Conservation (phyloP, 331 rosid genomes). For the Saraca asoca region DNA sequence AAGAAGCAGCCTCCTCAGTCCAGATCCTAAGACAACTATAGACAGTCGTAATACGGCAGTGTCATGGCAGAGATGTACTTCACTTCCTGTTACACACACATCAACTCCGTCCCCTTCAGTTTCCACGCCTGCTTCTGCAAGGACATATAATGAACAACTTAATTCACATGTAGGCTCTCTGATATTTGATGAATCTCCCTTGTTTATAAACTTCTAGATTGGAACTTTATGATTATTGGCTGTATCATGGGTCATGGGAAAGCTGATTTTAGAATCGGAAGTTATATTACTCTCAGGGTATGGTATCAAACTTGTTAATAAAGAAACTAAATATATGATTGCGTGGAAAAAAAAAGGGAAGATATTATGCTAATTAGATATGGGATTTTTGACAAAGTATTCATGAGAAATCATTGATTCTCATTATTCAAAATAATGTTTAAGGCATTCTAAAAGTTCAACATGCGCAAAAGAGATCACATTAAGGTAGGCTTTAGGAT, state of each 20-base stretch:
- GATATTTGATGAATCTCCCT: constrained; percentile 26
- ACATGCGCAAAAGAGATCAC: constrained; percentile 20
- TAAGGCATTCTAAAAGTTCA: constrained; percentile 24
- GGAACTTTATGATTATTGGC: constrained; percentile 2
- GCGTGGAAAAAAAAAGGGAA: constrained; percentile 7
- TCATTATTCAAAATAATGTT: constrained; percentile 19
- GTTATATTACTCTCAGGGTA: constrained; percentile 9
- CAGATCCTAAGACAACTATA: constrained; percentile 55
- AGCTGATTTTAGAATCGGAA: constrained; percentile 11
- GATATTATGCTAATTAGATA: constrained; percentile 17
- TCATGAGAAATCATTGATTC: constrained; percentile 4
- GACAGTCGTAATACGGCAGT: constrained; percentile 57
- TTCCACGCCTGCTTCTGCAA: constrained; percentile 73
- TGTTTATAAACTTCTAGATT: constrained; percentile 22
- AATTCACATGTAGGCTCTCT: constrained; percentile 61
- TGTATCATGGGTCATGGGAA: background rate
- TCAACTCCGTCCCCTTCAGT: constrained; percentile 65
- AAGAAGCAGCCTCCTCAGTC: constrained; percentile 76
- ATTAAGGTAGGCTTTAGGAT: constrained; percentile 22
- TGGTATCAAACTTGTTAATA: constrained; percentile 3
- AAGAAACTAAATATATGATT: constrained; percentile 20
- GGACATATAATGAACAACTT: constrained; percentile 57
- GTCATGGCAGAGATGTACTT: constrained; percentile 75
- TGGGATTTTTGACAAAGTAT: constrained; percentile 16
- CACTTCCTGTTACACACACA: constrained; percentile 84